These are phyloP conservation scores for Simmondsia chinensis DNA, from an alignment of 148 eudicot genomes.

Conservation along the genomic window DNA sequence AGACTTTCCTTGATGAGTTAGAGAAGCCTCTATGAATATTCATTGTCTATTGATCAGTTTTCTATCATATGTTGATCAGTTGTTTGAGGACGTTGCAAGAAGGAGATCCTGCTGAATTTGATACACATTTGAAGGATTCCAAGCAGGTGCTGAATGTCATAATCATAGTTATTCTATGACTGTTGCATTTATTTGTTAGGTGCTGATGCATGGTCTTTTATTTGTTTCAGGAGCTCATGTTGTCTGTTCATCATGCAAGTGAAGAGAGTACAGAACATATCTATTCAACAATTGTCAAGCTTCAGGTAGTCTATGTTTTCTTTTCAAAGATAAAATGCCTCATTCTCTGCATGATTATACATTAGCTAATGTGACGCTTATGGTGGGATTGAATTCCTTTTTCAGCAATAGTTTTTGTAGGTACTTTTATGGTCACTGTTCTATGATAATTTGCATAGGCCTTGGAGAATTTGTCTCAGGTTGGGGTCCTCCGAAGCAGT, in stretches of 20 bases:
- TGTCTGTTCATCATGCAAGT: conserved; percentile 70
- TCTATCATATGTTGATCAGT: conserved; percentile 27
- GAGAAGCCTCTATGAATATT: neutral
- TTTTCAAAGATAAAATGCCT: too few relatives aligned
- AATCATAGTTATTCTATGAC: neutral
- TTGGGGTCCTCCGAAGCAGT: too few relatives aligned
- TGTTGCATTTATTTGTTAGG: conserved; percentile 1
- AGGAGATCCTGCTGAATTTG: conserved; percentile 67
- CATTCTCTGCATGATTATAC: too few relatives aligned
- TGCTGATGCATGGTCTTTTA: conserved; percentile 2
- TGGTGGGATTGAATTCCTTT: too few relatives aligned
- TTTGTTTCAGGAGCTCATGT: conserved; percentile 59
- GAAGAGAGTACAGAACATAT: conserved; percentile 86
- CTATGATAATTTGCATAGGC: too few relatives aligned
- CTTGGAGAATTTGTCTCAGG: too few relatives aligned
- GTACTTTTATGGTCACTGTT: too few relatives aligned
- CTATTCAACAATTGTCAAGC: conserved; percentile 70
- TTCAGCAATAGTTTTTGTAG: too few relatives aligned
- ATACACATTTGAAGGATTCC: conserved; percentile 41
- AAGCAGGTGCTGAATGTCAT: conserved; percentile 55
- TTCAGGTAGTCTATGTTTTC: conserved; percentile 66
- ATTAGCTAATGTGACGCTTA: too few relatives aligned
- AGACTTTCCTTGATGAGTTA: too few relatives aligned
- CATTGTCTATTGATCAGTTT: neutral
- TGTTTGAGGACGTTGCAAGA: conserved; percentile 87